Base-by-base conservation (phyloP, 306 rosid species). In the Vigna mungo region DNA sequence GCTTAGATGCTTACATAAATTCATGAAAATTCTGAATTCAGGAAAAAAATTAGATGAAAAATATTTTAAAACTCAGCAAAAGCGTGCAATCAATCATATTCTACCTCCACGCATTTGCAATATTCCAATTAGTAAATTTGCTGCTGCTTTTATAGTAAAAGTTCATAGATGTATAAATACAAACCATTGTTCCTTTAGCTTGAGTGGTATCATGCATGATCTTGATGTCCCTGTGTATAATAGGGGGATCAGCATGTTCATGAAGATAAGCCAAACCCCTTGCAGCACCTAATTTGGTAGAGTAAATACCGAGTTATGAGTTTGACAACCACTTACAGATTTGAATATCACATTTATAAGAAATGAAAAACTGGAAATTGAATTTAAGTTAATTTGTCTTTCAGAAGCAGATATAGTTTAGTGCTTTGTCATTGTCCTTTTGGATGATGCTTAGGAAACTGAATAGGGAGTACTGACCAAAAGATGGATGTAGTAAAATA, bases 201-300 rank as follows among this genome's bases (percentile, higher is more conserved):
- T 85, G 90, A 59, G 92, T 87, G 41, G 85, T 70, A 18, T 87
- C 52, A 53, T 91, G 83, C 52, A 53, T 91, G 83, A 76, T 77
- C 88, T 65, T 85, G 53, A 89, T 81, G 77, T 91, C 93, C 54
- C 96, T 82, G 68, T 91, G 96, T 80, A 87, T 89, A 39, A 89
- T 87, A 12, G 92, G 87, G 56, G 96, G 94, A 49, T 83, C 69
- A 1, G 89, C 92, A 63, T 70, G 88, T 48, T 87, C 93, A 54
- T 89, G 96, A 27, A 91, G 90, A 79, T 87, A 87, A n/a, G 89
- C 69, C 53, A 91, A 74, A 9, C 96, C 96, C 77, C 83, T 85
- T 1, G 94, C 96, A 12, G 89, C 80, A 71, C 89, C 90, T 69
- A 86, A 41, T 41, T 41, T 34, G 51, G 34, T 18, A 27, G 17